phyloP scores from a whole-genome alignment of 495 filamentous ascomycete genomes.

The Lepraria neglecta region DNA sequence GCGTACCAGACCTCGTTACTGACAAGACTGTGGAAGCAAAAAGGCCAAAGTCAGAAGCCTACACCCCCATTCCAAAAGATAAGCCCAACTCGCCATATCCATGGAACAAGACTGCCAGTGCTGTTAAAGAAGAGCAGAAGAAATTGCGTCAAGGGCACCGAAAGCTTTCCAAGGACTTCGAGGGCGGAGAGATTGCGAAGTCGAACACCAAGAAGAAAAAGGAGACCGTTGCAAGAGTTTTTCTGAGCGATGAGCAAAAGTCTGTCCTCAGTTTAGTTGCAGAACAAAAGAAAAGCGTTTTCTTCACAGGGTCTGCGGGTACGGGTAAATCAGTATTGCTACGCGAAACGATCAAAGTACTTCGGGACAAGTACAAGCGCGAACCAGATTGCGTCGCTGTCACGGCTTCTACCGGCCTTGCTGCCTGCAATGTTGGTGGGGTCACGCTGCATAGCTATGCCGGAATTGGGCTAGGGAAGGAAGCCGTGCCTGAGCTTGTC shows the following conservation, averaged over 20 bases:
- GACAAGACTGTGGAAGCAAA: conserved; percentile 26
- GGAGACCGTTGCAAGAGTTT: conserved; percentile 48
- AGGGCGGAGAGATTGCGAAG: conserved; percentile 33
- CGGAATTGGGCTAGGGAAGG: conserved; percentile 92
- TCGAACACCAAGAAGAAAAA: conserved; percentile 34
- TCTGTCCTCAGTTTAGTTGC: conserved; percentile 76
- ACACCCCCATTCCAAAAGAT: conserved; percentile 38
- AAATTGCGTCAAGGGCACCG: conserved; percentile 60
- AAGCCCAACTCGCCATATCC: conserved; percentile 39
- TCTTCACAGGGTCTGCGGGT: conserved; percentile 96
- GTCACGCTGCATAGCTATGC: conserved; percentile 94
- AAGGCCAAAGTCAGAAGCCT: neutral
- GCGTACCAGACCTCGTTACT: neutral
- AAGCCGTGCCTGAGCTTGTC: conserved; percentile 70
- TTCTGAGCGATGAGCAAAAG: conserved; percentile 77
- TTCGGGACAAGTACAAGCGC: conserved; percentile 65
- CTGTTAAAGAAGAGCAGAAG: conserved; percentile 76
- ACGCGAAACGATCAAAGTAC: conserved; percentile 74
- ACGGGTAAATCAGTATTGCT: conserved; percentile 96
- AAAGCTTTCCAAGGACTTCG: conserved; percentile 44
- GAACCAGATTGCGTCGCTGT: conserved; percentile 82
- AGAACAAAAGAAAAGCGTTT: conserved; percentile 74
- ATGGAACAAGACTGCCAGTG: conserved; percentile 80
- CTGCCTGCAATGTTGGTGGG: conserved; percentile 93
- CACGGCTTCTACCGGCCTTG: conserved; percentile 91